phyloP scores from a whole-genome alignment of 306 rosid species.

The Datisca glomerata region DNA sequence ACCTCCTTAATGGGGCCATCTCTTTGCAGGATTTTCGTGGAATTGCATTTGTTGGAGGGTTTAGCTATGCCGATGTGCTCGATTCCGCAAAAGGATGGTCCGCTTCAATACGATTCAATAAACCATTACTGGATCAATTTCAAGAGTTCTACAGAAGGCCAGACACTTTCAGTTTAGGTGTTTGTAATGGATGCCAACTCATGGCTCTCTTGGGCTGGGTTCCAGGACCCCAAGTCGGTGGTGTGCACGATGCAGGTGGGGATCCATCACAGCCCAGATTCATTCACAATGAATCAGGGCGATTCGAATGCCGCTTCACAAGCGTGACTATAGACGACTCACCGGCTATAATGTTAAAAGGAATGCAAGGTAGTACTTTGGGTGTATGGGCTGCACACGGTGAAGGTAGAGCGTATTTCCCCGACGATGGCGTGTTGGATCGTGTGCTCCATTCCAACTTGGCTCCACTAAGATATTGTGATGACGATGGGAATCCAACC shows the following conservation, averaged over 20 bases:
- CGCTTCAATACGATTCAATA: slow-evolving; percentile 68
- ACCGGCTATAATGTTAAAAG: slow-evolving; percentile 71
- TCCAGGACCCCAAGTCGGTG: slow-evolving; percentile 81
- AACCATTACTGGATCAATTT: slow-evolving; percentile 56
- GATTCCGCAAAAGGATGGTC: slow-evolving; percentile 96
- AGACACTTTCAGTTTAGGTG: too few species aligned
- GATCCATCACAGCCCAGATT: slow-evolving; percentile 84
- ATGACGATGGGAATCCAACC: slow-evolving; percentile 72
- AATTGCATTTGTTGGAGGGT: too few species aligned
- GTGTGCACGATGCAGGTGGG: slow-evolving; percentile 70
- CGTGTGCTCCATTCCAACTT: slow-evolving; percentile 45
- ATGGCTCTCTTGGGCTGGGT: slow-evolving; percentile 89
- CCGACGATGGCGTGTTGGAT: slow-evolving; percentile 55
- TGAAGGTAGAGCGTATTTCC: slow-evolving; percentile 85
- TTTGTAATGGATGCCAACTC: slow-evolving; percentile 94
- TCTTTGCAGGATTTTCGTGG: too few species aligned
- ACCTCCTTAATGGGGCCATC: too few species aligned
- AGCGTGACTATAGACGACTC: too few species aligned
- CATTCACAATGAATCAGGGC: slow-evolving; percentile 80
- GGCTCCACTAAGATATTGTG: slow-evolving; percentile 76
- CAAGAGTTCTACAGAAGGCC: too few species aligned
- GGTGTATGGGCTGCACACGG: slow-evolving; percentile 96
- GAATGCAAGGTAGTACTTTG: slow-evolving; percentile 74
- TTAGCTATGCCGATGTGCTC: slow-evolving; percentile 88
- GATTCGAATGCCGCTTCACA: slow-evolving; percentile 87